Base-by-base conservation (phyloP, 2,329 filamentous ascomycete species). In the Pyricularia grisea region DNA sequence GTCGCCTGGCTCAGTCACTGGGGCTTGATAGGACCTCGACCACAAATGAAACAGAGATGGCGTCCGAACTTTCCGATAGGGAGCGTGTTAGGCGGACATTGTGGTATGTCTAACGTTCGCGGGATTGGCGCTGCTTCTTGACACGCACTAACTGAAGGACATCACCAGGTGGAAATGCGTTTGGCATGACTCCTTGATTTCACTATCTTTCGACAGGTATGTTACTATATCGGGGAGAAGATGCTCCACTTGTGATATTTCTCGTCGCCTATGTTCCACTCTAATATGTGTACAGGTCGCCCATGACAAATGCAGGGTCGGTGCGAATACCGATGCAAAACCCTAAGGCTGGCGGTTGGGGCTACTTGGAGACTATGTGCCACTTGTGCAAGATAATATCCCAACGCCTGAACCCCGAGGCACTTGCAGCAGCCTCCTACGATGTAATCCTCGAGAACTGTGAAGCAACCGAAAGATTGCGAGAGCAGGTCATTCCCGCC, bases 171-270 rank as follows among this genome's bases (percentile, higher is more conserved):
- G 88, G 88, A 88, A 86, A 4, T 88, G 86, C 72, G 82, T 88
- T 11, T 90, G 88, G 88, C 88, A 90, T 72, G 88, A 90, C 69
- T 89, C 86, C 6, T 78, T 90, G 25, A 88, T 87, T 0, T 90
- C 88, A 0, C 77, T 90, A 1, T 90, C 88, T 0, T 90, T 90
- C 74, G 88, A 90, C 73, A 81, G 88, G 84, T 86, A 78, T 72
- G 77, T 69, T 11, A 1, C 5, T 20, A 28, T 42, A 9, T n/a
- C 42, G 20, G 27, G 17, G 12, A 7, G 5, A 17, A 30, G 2
- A 63, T 2, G 9, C 23, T n/a, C 20, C 20, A 25, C 23, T 61
- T 61, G 23, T 61, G 23, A 31, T 36, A 3, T 17, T 1, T 20
- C 14, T 55, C 2, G 3, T 27, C 7, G 17, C 17, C 20, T 23